A percentile compares a stretch with the other conserved stretches of the same genome.
phyloP scores from a whole-genome alignment of 2,329 filamentous ascomycete genomes.

The Botryosphaeria dothidea region DNA sequence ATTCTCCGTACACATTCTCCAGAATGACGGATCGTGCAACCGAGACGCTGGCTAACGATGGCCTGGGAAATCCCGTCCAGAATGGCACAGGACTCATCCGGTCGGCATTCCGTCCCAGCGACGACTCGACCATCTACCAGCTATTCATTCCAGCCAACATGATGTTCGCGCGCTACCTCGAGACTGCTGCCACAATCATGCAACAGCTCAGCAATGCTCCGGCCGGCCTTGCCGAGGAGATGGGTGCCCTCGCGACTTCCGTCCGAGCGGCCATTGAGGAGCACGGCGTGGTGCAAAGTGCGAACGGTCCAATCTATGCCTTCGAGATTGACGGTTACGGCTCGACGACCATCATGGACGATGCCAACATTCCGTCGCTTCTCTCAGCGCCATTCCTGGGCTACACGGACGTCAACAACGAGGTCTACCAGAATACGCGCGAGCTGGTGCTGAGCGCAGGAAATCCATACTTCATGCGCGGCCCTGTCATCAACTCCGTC shows the following conservation, averaged over 20 bases:
- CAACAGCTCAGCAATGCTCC: conserved; percentile 47
- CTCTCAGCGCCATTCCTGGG: conserved; percentile 66
- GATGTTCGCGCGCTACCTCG: conserved; percentile 71
- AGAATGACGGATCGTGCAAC: conserved; percentile 47
- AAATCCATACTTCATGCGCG: conserved; percentile 54
- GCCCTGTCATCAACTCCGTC: conserved; percentile 49
- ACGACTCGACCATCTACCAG: conserved; percentile 53
- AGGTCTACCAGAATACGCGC: conserved; percentile 51
- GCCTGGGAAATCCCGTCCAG: conserved; percentile 51
- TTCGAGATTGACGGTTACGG: conserved; percentile 52
- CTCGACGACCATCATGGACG: conserved; percentile 67
- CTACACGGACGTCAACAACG: conserved; percentile 45
- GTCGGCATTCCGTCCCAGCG: conserved; percentile 52
- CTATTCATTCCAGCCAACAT: conserved; percentile 58
- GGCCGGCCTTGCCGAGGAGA: conserved; percentile 55
- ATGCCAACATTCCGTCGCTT: conserved; percentile 69
- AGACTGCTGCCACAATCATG: conserved; percentile 55
- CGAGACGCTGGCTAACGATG: conserved; percentile 55
- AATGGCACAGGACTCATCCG: conserved; percentile 51
- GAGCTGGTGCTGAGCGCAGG: conserved; percentile 43
- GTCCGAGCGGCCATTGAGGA: conserved; percentile 47
- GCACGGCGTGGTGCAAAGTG: conserved; percentile 43
- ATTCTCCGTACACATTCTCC: conserved; percentile 49
- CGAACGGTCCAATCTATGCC: conserved; percentile 43
- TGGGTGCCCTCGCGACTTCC: conserved; percentile 56